Base-by-base conservation (phyloP, 805 yeast genomes). In the Komagataella pseudopastoris region DNA sequence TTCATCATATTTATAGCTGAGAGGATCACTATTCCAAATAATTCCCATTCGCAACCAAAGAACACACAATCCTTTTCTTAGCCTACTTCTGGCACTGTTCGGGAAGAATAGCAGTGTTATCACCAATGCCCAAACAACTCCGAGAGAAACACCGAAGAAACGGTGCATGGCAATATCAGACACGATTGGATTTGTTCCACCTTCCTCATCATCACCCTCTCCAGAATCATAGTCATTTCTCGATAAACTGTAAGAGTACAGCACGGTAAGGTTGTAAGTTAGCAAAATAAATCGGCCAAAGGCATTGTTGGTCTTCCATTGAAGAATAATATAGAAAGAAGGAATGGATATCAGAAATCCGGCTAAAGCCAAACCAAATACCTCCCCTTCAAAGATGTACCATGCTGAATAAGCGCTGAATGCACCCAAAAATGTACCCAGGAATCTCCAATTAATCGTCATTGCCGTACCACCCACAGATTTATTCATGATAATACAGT, bases 11-110 rank as follows among this genome's bases (percentile, higher is more conserved):
- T 62, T 65, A 50, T 68, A 75, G 16, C 72, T 75, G 54, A 87
- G 65, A 1, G 90, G 88, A 56, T 85, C 91, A 49, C 81, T 69
- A 56, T 82, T 83, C 95, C 95, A 87, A 6, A 81, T 73, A 20
- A 88, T 74, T 1, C 96, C 96, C 75, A 87, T 74, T 47, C 89
- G 70, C 45, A 88, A 68, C 95, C 95, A 88, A 20, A 86, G 69
- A 2, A 81, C 67, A 0, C 88, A 77, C 20, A 87, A 61, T 0
- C 88, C 87, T 23, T 72, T 71, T 53, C 85, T 79, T 53, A 87
- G 66, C 49, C 88, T 68, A 12, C 78, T 70, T 48, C 95, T 71
- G 0, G 96, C 95, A 59, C 88, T 81, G 60, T 80, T 81, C 3
- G 95, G 95, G 50, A 84, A 71, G 50, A 86, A 72, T 1, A 78